Evolutionary conservation across 495 filamentous ascomycete species (phyloP).

Genomic region (Pyronema omphalodes): DNA sequence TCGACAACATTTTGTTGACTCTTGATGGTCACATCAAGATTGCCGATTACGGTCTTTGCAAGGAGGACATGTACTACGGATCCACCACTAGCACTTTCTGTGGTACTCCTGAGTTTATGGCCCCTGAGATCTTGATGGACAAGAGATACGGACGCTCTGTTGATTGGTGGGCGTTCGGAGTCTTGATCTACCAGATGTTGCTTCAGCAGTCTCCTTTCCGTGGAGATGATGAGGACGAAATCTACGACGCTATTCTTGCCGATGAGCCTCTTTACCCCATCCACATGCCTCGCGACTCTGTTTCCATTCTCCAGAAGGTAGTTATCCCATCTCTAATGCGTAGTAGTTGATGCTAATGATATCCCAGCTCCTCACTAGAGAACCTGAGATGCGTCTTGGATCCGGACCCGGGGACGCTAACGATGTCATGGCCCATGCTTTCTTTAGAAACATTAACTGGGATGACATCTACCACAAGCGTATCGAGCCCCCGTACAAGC

Average conservation of each 20-base stretch:
- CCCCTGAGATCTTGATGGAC: slow-evolving; percentile 94
- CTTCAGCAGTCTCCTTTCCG: slow-evolving; percentile 97
- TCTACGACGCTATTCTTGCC: slow-evolving; percentile 96
- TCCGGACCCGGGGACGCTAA: slow-evolving; percentile 94
- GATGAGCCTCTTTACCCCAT: slow-evolving; percentile 97
- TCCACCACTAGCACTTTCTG: slow-evolving; percentile 96
- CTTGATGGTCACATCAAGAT: slow-evolving; percentile 98
- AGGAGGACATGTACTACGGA: slow-evolving; percentile 99
- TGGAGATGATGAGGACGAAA: slow-evolving; percentile 97
- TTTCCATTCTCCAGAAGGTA: slow-evolving; percentile 84
- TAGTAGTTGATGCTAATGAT: not conserved
- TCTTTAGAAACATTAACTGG: slow-evolving; percentile 97
- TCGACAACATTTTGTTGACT: slow-evolving; percentile 93
- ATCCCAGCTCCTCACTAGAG: slow-evolving; percentile 57
- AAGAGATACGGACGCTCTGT: slow-evolving; percentile 98
- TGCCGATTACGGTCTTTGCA: slow-evolving; percentile 95
- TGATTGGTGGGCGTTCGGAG: slow-evolving; percentile 99
- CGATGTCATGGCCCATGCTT: slow-evolving; percentile 97
- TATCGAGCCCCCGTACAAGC: slow-evolving; percentile 71
- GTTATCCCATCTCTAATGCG: not conserved
- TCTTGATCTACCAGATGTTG: slow-evolving; percentile 99
- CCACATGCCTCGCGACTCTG: slow-evolving; percentile 95
- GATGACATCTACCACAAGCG: slow-evolving; percentile 95
- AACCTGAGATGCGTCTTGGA: slow-evolving; percentile 81
- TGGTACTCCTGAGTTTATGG: slow-evolving; percentile 98